These are phyloP conservation scores for Lentinus brumalis DNA, from an alignment of 768 basidiomycete genomes.

Conservation along the genomic window DNA sequence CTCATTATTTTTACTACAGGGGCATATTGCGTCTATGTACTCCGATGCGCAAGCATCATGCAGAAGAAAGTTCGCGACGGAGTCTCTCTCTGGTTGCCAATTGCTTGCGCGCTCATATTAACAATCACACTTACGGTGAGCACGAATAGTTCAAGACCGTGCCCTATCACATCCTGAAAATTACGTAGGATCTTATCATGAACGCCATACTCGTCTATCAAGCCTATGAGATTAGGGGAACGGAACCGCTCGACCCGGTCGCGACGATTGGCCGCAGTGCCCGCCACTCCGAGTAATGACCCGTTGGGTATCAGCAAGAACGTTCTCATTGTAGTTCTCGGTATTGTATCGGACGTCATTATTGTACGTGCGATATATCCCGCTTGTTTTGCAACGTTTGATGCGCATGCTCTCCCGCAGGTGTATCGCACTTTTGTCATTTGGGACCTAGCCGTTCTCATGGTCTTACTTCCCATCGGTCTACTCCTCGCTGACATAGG, in stretches of 20 bases:
- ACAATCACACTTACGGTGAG: not conserved
- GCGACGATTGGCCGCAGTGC: not conserved
- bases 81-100: slow-evolving; percentile 1
- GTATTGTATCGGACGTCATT: slow-evolving; percentile 5
- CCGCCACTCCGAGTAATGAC: not conserved
- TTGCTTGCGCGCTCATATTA: not conserved
- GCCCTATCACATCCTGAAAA: not conserved
- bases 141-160: not conserved
- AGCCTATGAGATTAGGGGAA: not conserved
- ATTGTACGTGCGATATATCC: not conserved
- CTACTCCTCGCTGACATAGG: slow-evolving; percentile 1
- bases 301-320: not conserved
- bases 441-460: not conserved
- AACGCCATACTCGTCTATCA: not conserved
- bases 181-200: not conserved
- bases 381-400: too few relatives aligned
- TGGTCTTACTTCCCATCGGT: not conserved
- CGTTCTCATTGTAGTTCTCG: slow-evolving; percentile 1
- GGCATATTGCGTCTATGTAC: slow-evolving; percentile 5
- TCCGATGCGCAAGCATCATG: not conserved
- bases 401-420: too few relatives aligned
- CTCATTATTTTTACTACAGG: not conserved
- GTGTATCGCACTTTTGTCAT: slow-evolving; percentile 1
- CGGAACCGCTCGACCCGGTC: not conserved
- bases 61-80: not conserved